phyloP scores from a whole-genome alignment of 371 early-diverging fungal species.

The Apophysomyces trapeziformis region DNA sequence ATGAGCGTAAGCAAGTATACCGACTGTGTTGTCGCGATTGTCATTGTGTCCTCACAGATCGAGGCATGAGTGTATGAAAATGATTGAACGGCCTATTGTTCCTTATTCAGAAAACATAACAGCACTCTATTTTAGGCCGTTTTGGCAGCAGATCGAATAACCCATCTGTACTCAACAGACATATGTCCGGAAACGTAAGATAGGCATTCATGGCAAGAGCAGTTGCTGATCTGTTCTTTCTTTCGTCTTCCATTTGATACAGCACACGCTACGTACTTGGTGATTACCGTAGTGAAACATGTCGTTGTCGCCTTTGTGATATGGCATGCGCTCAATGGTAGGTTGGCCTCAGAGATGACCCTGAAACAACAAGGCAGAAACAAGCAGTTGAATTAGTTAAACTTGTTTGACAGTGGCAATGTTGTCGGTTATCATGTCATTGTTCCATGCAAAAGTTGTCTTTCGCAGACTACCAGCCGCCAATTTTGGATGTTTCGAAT shows the following conservation, averaged over 20 bases:
- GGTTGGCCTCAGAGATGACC: neutral
- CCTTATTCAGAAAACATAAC: neutral
- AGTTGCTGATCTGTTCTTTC: neutral
- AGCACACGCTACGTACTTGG: conserved; percentile 36
- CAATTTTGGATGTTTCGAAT: conserved; percentile 56
- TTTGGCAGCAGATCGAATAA: conserved; percentile 38
- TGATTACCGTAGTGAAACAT: conserved; percentile 46
- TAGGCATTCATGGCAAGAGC: neutral
- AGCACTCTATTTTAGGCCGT: conserved; percentile 31
- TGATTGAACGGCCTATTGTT: neutral
- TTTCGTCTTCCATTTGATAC: neutral
- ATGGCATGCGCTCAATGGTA: conserved; percentile 47
- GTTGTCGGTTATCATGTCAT: conserved; percentile 51
- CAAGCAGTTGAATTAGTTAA: neutral
- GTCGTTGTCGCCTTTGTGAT: conserved; percentile 45
- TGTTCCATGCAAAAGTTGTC: conserved; percentile 46
- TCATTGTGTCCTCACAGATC: conserved; percentile 31
- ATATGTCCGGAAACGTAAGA: conserved; percentile 43
- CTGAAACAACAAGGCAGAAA: neutral
- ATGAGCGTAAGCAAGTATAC: conserved; percentile 45
- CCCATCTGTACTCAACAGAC: conserved; percentile 46
- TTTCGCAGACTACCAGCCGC: conserved; percentile 41
- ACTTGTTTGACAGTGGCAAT: conserved; percentile 34
- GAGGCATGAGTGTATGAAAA: conserved; percentile 46
- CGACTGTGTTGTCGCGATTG: conserved; percentile 45